A percentile compares a stretch with the other conserved stretches of the same genome.
Evolutionary conservation across 306 rosid genomes (phyloP).

Genomic region (Betula pendula): DNA sequence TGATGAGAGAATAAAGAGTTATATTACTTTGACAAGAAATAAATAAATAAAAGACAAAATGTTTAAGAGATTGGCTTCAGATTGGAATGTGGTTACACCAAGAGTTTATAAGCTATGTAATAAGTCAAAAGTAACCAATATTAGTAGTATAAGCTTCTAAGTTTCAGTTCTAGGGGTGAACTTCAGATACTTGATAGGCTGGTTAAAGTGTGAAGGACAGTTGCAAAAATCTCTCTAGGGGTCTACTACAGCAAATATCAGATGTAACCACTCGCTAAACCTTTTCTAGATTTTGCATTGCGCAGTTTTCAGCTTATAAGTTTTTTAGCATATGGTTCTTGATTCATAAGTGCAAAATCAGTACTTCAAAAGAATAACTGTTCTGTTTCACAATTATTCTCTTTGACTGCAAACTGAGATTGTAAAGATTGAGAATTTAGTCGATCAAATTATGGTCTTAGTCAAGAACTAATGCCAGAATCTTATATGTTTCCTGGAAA

Average conservation of each 20-base stretch:
- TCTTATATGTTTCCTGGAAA: no score
- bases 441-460: neutral
- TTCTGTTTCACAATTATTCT: neutral
- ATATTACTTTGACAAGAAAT: neutral
- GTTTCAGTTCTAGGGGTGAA: neutral
- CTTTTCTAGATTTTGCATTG: neutral
- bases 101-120: neutral
- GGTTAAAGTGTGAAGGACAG: neutral
- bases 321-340: conserved; percentile 7
- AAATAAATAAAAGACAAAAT: neutral
- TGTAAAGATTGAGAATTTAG: neutral
- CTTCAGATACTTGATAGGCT: neutral
- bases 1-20: neutral
- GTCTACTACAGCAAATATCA: neutral
- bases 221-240: neutral
- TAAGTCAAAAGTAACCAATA: neutral
- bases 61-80: neutral
- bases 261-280: neutral
- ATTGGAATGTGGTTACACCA: neutral
- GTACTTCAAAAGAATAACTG: neutral
- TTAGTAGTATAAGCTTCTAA: neutral
- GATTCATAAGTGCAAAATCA: conserved; percentile 10
- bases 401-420: neutral
- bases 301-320: neutral
- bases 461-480: neutral